Evolutionary conservation across 1,139 yeast genomes (phyloP).

Genomic region (Candida sp.): DNA sequence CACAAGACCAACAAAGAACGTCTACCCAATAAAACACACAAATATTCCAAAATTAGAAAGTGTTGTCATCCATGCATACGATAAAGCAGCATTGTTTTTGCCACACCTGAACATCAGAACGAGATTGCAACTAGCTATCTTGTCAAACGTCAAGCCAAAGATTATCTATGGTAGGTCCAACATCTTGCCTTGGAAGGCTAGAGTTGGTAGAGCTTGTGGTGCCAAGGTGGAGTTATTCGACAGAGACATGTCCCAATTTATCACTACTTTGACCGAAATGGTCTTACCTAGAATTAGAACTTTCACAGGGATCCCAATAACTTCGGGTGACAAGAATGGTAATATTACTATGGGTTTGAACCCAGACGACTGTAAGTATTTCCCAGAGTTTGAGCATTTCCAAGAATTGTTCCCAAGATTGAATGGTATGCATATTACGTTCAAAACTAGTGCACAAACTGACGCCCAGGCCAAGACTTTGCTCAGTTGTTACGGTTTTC

Average conservation of each 20-base stretch:
- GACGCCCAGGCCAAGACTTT: conserved; percentile 92
- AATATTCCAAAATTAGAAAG: conserved; percentile 76
- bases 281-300: conserved; percentile 95
- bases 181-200: conserved; percentile 85
- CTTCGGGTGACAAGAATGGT: conserved; percentile 86
- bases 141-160: conserved; percentile 87
- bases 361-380: conserved; percentile 75
- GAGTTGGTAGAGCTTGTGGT: conserved; percentile 93
- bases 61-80: conserved; percentile 77
- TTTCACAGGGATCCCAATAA: conserved; percentile 75
- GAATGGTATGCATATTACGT: conserved; percentile 84
- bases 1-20: conserved; percentile 71
- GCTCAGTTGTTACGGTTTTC: conserved; percentile 82
- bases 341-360: conserved; percentile 85
- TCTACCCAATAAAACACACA: conserved; percentile 63
- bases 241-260: conserved; percentile 83
- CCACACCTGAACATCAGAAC: conserved; percentile 81
- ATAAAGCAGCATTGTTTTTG: conserved; percentile 73
- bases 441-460: conserved; percentile 89
- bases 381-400: conserved; percentile 94
- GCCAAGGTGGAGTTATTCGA: conserved; percentile 84
- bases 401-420: conserved; percentile 91
- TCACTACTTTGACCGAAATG: conserved; percentile 85
- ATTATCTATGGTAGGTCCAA: conserved; percentile 77
- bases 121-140: conserved; percentile 83